Evolutionary conservation across 352 stramenopile species (phyloP), one percentile per base, ranked within the genome.

Genomic region (Peronospora belbahrii): DNA sequence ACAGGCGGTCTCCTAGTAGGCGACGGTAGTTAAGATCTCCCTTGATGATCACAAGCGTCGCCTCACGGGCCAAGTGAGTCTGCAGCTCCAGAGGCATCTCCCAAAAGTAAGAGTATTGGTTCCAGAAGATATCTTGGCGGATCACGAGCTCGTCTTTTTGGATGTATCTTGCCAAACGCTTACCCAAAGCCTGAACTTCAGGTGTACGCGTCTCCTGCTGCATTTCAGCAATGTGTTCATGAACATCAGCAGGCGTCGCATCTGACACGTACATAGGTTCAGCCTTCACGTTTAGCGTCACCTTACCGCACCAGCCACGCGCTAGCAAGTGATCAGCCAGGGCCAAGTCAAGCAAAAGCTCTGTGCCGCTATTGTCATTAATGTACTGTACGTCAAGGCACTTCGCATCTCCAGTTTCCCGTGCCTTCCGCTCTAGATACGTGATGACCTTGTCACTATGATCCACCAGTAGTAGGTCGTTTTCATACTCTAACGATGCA

Each of bases 21-120:
- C 94, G 83, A n/a, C 95, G 78, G 65, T 98, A 99, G 60, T 99
- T 98, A 30, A 97, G 87, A 60, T 99, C 95, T 14, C 95, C 95
- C 65, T 98, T 99, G 11, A 97, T 71, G 66, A 98, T 96, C 36
- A 96, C 85, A 15, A 98, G 70, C 34, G 88, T 62, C 15, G 70
- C 62, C 5, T 79, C 61, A 0, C n/a, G 30, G 2, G 33, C 22
- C 1, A 88, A 19, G 1, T 53, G 57, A 15, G 34, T 48, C 6
- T 53, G 45, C 9, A 87, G 30, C 20, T 68, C 43, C 4, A 35
- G 25, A 0, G 71, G 69, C 57, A 88, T 70, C 14, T 88, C 76
- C 57, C 70, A 88, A 59, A 83, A 88, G 62, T 79, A 88, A 19
- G 56, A 69, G 62, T 82, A 83, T 31, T 69, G 63, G 60, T 84